These are phyloP conservation scores for Acanthamoeba lenticulata DNA, from an alignment of 208 protist genomes.

Conservation along the genomic window DNA sequence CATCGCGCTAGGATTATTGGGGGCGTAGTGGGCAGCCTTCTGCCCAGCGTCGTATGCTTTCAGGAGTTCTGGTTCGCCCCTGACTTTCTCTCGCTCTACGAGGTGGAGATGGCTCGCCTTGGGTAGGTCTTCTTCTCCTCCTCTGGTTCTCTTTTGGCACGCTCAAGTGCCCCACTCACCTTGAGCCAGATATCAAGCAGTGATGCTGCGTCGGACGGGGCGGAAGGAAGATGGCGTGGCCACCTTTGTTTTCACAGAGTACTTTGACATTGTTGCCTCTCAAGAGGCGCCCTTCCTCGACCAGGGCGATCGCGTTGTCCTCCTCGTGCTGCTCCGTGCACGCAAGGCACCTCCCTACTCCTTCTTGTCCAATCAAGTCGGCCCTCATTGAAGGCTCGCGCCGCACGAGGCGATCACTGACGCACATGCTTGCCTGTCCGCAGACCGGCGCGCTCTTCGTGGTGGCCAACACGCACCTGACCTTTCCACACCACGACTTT, in stretches of 20 bases:
- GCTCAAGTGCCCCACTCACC: not conserved
- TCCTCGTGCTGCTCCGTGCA: constrained; percentile 8
- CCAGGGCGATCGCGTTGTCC: constrained; percentile 1
- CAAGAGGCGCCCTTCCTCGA: not conserved
- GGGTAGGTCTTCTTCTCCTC: not conserved
- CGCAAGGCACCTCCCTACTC: not conserved
- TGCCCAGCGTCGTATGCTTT: constrained; percentile 16
- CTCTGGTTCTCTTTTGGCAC: too few species aligned
- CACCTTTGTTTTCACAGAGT: constrained; percentile 27
- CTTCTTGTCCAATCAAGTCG: not conserved
- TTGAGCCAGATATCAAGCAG: constrained; percentile 2
- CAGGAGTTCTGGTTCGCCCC: constrained; percentile 60
- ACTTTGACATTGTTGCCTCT: constrained; percentile 26
- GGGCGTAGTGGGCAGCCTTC: not conserved
- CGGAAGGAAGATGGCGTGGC: constrained; percentile 51
- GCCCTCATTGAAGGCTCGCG: too few species aligned
- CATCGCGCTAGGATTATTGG: not conserved
- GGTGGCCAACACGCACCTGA: constrained; percentile 60
- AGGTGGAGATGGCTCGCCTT: constrained; percentile 33
- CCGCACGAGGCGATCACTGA: not conserved
- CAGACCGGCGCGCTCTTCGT: constrained; percentile 45
- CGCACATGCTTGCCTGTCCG: too few species aligned
- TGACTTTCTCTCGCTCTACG: constrained; percentile 29
- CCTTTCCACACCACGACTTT: constrained; percentile 47
- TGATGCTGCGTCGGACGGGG: constrained; percentile 26